Base-by-base conservation (phyloP, 257 asterid genomes). In the Striga asiatica region DNA sequence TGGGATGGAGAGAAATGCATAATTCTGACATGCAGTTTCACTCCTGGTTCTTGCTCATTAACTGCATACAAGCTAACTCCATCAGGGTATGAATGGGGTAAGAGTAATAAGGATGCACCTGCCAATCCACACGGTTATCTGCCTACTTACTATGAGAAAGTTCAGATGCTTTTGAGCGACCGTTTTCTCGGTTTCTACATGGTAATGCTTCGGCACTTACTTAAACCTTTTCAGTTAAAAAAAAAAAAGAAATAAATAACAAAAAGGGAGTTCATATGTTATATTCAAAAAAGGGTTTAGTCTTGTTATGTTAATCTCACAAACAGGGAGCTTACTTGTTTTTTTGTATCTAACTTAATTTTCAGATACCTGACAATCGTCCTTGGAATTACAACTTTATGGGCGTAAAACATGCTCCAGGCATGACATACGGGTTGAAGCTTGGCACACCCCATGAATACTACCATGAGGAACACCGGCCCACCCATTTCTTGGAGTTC, bases 1-100 rank as follows among this genome's bases (percentile, higher is more conserved):
- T 92, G 99, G 99, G 99, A 92, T 25, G 99, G 99, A 6, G 99
- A 92, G 81, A 92, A 78, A 72, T 82, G 95, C 76, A 92, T 88
- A 47, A 79, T 92, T 35, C 72, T 92, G 69, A 92, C 99, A 0
- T 92, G 99, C 85, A 92, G 99, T 68, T 92, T 92, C 75, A 92
- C 99, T 0, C 98, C 97, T 0, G 99, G 99, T 2, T 92, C 99
- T 4, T 92, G 99, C 75, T 92, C 99, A 4, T 66, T 92, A 63
- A 92, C 97, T 1, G 99, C 99, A 0, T 92, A 92, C 57, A 92
- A 88, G 73, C 54, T 92, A 68, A 88, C 97, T n/a, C 93, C 89
- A 3, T 82, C 97, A 0, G 99, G 99, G 35, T 92, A 82, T 0
- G 99, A 92, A 55, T 92, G 99, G 99, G 99, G 99, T 2, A 93